Evolutionary conservation across 1,284 basidiomycete species (phyloP).

Genomic region (Tetrapyrgos nigripes): DNA sequence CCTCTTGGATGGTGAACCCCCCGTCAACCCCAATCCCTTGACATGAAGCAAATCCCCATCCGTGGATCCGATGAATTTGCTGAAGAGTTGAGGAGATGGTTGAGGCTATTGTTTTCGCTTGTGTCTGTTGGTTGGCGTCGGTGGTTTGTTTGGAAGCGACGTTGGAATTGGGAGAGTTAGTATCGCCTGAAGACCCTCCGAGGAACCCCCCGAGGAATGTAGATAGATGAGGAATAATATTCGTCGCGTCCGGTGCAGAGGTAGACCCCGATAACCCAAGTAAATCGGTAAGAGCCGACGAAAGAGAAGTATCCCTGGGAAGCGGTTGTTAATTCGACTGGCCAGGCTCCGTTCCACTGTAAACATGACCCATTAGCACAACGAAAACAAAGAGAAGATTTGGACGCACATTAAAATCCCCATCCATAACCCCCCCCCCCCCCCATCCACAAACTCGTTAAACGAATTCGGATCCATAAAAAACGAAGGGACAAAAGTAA

Average conservation of each 20-base stretch:
- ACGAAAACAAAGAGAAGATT: conserved; percentile 5
- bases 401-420: conserved; percentile 62
- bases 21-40: conserved; percentile 34
- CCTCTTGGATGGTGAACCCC: background rate
- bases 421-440: conserved; percentile 64
- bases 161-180: too few species aligned
- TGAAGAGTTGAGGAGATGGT: conserved; percentile 32
- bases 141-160: too few species aligned
- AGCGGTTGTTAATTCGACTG: conserved; percentile 53
- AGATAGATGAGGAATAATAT: conserved; percentile 6
- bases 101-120: background rate
- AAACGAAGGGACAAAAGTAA: conserved; percentile 72
- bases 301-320: conserved; percentile 23
- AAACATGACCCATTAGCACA: background rate
- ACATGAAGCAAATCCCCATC: conserved; percentile 53
- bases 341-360: conserved; percentile 76
- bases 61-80: conserved; percentile 50
- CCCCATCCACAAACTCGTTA: conserved; percentile 46
- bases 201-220: background rate
- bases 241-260: background rate
- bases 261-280: conserved; percentile 8
- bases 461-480: conserved; percentile 64
- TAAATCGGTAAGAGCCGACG: conserved; percentile 11
- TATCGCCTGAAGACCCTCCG: too few species aligned
- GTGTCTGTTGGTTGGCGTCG: too few species aligned